Evolutionary conservation across 345 rosid species (phyloP).

Genomic region (Pistacia atlantica): DNA sequence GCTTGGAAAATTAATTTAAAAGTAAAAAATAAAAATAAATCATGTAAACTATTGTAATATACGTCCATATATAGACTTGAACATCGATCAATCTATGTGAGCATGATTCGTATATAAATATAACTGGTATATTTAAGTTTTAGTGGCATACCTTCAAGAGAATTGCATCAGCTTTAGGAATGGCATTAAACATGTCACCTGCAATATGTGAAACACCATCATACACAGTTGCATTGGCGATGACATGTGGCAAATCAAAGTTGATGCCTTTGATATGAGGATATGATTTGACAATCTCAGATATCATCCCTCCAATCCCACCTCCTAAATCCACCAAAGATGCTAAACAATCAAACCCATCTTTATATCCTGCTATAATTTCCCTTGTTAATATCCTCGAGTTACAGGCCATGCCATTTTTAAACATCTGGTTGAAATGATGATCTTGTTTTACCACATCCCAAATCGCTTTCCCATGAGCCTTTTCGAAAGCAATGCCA

Average conservation of each 20-base stretch:
- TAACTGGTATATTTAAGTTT: too few species aligned
- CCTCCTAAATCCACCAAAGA: conserved; percentile 44
- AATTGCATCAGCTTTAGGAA: conserved; percentile 36
- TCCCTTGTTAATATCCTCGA: conserved; percentile 25
- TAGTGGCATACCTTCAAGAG: conserved; percentile 29
- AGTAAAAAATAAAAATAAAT: background rate
- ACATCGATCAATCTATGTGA: too few species aligned
- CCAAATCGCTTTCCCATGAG: conserved; percentile 34
- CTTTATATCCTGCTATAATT: conserved; percentile 19
- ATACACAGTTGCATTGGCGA: conserved; percentile 29
- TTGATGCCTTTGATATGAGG: conserved; percentile 38
- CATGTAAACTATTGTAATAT: too few species aligned
- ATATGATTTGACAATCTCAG: conserved; percentile 30
- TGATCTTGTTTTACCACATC: conserved; percentile 23
- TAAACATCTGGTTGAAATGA: conserved; percentile 27
- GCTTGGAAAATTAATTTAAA: background rate
- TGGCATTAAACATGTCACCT: conserved; percentile 37
- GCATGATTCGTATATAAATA: background rate
- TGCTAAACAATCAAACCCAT: conserved; percentile 22
- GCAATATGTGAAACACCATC: conserved; percentile 33
- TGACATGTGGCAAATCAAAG: conserved; percentile 47
- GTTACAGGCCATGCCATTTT: conserved; percentile 31
- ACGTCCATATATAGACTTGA: too few species aligned
- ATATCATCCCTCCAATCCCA: conserved; percentile 27
- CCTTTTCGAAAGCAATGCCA: conserved; percentile 36